Percentiles rank a stretch among this genome's conserved stretches.
These are phyloP conservation scores for Angomonas ambiguus DNA, from an alignment of 208 protist genomes.

Conservation along the genomic window DNA sequence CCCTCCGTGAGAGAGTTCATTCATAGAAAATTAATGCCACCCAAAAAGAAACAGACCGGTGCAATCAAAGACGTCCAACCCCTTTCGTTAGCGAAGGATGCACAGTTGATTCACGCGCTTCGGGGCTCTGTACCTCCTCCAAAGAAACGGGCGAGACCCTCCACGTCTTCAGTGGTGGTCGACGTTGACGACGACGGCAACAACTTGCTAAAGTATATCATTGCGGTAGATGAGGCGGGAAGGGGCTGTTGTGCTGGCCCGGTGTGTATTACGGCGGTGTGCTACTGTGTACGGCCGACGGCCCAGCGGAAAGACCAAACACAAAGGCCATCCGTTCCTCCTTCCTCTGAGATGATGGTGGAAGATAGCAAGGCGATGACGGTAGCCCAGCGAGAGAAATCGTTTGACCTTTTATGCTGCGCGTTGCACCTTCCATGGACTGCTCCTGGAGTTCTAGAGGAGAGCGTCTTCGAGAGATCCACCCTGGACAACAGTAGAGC, in stretches of 20 bases:
- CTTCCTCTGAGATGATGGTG: constrained; percentile 22
- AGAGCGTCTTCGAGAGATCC: not conserved
- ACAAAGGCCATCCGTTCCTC: not conserved
- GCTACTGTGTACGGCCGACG: constrained; percentile 21
- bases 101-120: no score
- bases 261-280: constrained; percentile 34
- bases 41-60: no score
- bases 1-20: no score
- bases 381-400: constrained; percentile 9
- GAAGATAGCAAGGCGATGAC: constrained; percentile 42
- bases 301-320: no score
- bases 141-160: no score
- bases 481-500: not conserved
- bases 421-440: constrained; percentile 6
- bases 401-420: constrained; percentile 20
- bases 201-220: constrained; percentile 24
- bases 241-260: constrained; percentile 56
- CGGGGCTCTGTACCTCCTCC: no score
- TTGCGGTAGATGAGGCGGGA: constrained; percentile 55
- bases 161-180: no score
- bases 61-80: no score
- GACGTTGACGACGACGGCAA: no score
- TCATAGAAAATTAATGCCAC: no score
- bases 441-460: not conserved
- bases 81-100: no score